Evolutionary conservation across 192 early-diverging fungal species (phyloP).

Genomic region (Cladochytrium replicatum): DNA sequence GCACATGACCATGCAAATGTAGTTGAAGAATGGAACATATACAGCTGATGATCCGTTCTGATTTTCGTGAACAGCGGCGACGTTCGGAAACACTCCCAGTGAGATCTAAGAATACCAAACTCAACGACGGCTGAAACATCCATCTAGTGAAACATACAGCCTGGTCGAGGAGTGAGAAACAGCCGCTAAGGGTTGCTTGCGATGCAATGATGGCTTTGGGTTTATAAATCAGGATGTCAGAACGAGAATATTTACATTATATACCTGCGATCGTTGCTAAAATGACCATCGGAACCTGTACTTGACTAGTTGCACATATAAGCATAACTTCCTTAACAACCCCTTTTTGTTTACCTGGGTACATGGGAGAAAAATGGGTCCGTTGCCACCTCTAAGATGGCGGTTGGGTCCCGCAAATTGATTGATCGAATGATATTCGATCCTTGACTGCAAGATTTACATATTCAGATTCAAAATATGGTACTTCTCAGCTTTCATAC

Average conservation of each 20-base stretch:
- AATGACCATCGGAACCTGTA: conserved; percentile 39
- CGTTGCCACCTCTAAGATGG: conserved; percentile 11
- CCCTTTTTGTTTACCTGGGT: conserved; percentile 30
- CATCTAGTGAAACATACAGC: conserved; percentile 26
- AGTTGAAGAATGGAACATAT: conserved; percentile 44
- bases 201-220: conserved; percentile 52
- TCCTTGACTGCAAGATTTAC: too few species aligned
- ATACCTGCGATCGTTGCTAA: conserved; percentile 38
- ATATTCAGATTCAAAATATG: too few species aligned
- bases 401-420: too few species aligned
- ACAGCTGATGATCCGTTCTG: conserved; percentile 21
- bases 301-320: conserved; percentile 15
- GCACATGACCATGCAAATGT: conserved; percentile 26
- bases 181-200: conserved; percentile 43
- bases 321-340: too few species aligned
- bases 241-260: not conserved
- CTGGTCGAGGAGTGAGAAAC: conserved; percentile 43
- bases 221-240: too few species aligned
- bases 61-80: conserved; percentile 35
- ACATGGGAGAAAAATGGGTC: conserved; percentile 30
- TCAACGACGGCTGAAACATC: not conserved
- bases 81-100: conserved; percentile 33
- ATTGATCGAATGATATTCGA: too few species aligned
- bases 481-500: too few species aligned
- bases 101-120: conserved; percentile 33